Base-by-base conservation (phyloP, 345 rosid species). In the Chamaenerion angustifolium region DNA sequence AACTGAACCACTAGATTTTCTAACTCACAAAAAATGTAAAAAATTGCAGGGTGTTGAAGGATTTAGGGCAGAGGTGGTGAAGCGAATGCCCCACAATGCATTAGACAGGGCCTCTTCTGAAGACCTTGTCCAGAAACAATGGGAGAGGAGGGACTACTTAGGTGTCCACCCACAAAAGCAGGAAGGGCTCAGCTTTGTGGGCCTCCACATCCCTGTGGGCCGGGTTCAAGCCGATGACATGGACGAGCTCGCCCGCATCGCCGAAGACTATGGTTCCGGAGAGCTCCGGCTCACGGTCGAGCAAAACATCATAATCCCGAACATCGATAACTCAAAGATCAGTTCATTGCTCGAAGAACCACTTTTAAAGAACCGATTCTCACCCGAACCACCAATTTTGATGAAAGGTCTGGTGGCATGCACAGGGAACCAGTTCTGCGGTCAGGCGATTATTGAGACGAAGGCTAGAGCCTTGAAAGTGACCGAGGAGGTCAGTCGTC, bases 361-460 rank as follows among this genome's bases (percentile, higher is more conserved):
- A 4, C 66, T 82, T 8, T 45, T 92, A 48, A 71, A 59, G 55
- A 58, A 69, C 55, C 52, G 69, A 42, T 92, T 83, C 66, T 78
- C 87, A 1, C 81, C 93, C 3, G 78, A 77, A 58, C 97, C 96
- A 17, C 76, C 93, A 7, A 62, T 89, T 56, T 68, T 92, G 0
- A 83, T 87, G 93, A 78, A 83, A 73, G 89, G 93, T 0, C 56
- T 92, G 25, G 96, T 92, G 15, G 85, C 96, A 2, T 92, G 98
- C 75, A 92, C 98, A 0, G 98, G 97, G 12, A 89, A 67, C 70
- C 89, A 87, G 60, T 92, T 92, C 41, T 83, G 95, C 11, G 95
- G 98, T 19, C 98, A 92, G 61, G 96, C 82, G 3, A 83, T 92
- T 11, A 92, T 87, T 10, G 98, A 92, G 71, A 92, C 98, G 0